Percentiles rank a stretch among this genome's conserved stretches.
Conservation (phyloP, 495 filamentous ascomycete species). For the Aspergillus ellipticus region DNA sequence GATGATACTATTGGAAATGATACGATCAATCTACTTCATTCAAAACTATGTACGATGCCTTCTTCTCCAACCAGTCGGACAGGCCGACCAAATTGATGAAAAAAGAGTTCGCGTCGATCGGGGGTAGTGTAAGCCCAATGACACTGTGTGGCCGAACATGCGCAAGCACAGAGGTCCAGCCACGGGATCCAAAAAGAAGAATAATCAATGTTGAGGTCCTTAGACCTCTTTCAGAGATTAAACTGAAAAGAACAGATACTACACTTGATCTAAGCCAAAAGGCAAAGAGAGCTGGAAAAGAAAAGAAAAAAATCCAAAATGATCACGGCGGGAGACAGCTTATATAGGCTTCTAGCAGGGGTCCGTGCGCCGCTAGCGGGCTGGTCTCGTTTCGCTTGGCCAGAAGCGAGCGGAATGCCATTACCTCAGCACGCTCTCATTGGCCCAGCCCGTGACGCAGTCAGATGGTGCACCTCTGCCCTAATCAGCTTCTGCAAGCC, state of each 20-base stretch:
- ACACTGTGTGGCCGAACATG: slow-evolving; percentile 71
- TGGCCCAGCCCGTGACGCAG: not conserved
- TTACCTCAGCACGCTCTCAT: not conserved
- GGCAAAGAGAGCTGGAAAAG: slow-evolving; percentile 57
- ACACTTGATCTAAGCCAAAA: slow-evolving; percentile 88
- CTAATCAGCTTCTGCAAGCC: slow-evolving; percentile 2
- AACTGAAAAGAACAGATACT: slow-evolving; percentile 99
- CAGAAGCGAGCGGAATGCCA: slow-evolving; percentile 12
- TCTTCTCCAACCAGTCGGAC: slow-evolving; percentile 63
- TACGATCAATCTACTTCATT: not conserved
- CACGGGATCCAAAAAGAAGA: slow-evolving; percentile 67
- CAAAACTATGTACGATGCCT: slow-evolving; percentile 1
- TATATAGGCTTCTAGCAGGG: slow-evolving; percentile 26
- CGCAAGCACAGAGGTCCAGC: slow-evolving; percentile 76
- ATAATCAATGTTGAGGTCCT: slow-evolving; percentile 77
- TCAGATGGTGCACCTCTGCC: slow-evolving; percentile 8
- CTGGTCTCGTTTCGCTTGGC: slow-evolving; percentile 20
- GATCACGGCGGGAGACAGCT: slow-evolving; percentile 9
- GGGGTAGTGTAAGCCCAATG: slow-evolving; percentile 86
- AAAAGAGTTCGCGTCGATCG: slow-evolving; percentile 79
- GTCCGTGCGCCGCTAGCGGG: slow-evolving; percentile 15
- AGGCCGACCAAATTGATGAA: slow-evolving; percentile 56
- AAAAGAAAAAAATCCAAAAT: slow-evolving; percentile 42
- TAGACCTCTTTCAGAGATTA: slow-evolving; percentile 73
- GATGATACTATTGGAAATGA: no score